Percentiles rank a stretch among this genome's conserved stretches.
phyloP scores from a whole-genome alignment of 108 stramenopile genomes.

The Cyclostephanos tholiformis region DNA sequence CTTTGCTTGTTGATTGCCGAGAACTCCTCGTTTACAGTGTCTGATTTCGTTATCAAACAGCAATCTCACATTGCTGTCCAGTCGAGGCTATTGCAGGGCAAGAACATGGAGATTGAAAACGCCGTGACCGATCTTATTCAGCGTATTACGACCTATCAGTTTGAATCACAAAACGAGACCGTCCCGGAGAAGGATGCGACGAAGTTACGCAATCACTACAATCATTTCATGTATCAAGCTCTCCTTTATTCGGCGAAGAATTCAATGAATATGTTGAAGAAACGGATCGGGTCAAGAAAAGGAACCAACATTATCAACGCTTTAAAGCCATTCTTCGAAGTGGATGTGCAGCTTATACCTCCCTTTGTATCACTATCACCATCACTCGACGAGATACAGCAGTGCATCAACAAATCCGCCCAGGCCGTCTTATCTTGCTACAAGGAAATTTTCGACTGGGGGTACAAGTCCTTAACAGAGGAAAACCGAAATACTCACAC shows the following conservation, averaged over 20 bases:
- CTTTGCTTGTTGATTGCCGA: constrained; percentile 88
- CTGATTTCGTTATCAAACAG: constrained; percentile 90
- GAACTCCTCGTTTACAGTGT: constrained; percentile 80
- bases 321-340: constrained; percentile 86
- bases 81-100: constrained; percentile 80
- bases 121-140: constrained; percentile 85
- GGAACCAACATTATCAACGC: constrained; percentile 57
- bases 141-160: constrained; percentile 70
- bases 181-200: constrained; percentile 68
- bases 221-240: constrained; percentile 93
- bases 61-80: constrained; percentile 68
- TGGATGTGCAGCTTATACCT: constrained; percentile 84
- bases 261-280: constrained; percentile 89
- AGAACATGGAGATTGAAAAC: constrained; percentile 88
- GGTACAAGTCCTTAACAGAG: constrained; percentile 29
- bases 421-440: constrained; percentile 86
- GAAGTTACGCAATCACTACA: constrained; percentile 88
- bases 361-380: constrained; percentile 74
- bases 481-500: constrained; percentile 51
- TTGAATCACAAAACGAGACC: constrained; percentile 67
- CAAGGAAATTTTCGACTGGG: constrained; percentile 82
- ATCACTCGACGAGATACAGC: constrained; percentile 87
- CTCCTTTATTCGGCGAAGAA: constrained; percentile 86
- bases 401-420: constrained; percentile 87
- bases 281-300: constrained; percentile 70